These are phyloP conservation scores for Kwoniella heveanensis DNA, from an alignment of 768 basidiomycete genomes.

Conservation along the genomic window DNA sequence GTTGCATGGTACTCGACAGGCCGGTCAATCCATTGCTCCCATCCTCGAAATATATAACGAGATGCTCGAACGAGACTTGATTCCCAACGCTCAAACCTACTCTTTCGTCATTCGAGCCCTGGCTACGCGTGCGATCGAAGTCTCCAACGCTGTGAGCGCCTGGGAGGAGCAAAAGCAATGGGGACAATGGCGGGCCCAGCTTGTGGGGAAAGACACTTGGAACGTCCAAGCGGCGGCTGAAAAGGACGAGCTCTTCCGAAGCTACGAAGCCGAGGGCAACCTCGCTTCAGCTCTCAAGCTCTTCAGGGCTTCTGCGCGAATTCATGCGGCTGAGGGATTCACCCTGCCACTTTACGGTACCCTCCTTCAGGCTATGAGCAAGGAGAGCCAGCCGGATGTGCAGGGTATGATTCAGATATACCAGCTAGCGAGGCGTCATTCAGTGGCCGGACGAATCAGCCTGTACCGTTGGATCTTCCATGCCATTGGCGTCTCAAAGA, in stretches of 20 bases:
- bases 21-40: conserved; percentile 63
- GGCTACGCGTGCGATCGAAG: conserved; percentile 69
- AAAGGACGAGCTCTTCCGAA: conserved; percentile 48
- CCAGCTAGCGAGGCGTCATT: conserved; percentile 60
- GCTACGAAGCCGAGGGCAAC: conserved; percentile 68
- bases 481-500: conserved; percentile 13
- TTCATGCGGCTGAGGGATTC: conserved; percentile 17
- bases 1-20: conserved; percentile 55
- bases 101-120: conserved; percentile 65
- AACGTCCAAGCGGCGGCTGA: conserved; percentile 7
- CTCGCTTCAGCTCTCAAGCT: conserved; percentile 71
- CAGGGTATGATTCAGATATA: conserved; percentile 71
- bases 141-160: conserved; percentile 56
- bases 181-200: conserved; percentile 26
- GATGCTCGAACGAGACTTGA: conserved; percentile 66
- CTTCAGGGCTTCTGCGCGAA: conserved; percentile 63
- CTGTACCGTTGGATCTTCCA: conserved; percentile 29
- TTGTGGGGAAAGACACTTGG: conserved; percentile 12
- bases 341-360: conserved; percentile 59
- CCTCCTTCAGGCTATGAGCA: conserved; percentile 68
- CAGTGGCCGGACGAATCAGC: conserved; percentile 12
- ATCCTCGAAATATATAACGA: conserved; percentile 72
- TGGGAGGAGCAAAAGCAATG: conserved; percentile 47
- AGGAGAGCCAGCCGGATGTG: conserved; percentile 60
- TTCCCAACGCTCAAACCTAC: conserved; percentile 70